Evolutionary conservation across 2,329 filamentous ascomycete species (phyloP).

Genomic region (Blumeriella jaapii): DNA sequence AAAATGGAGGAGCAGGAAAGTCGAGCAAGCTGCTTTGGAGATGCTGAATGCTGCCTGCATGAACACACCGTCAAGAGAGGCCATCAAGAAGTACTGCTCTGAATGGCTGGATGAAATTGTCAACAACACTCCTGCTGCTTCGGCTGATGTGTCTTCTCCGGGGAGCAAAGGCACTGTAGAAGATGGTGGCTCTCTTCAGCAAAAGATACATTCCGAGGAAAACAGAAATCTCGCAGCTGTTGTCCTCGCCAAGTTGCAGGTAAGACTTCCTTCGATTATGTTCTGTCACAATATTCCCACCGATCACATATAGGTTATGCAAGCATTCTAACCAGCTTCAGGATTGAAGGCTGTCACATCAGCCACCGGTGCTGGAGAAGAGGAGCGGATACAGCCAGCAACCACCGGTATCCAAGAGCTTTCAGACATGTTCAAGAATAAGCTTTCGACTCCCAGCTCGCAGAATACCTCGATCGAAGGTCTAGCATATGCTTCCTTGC

Average conservation of each 20-base stretch:
- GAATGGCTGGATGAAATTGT: slow-evolving; percentile 82
- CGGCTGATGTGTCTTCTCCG: slow-evolving; percentile 23
- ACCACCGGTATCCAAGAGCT: slow-evolving; percentile 55
- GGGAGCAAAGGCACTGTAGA: slow-evolving; percentile 14
- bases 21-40: slow-evolving; percentile 78
- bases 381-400: slow-evolving; percentile 35
- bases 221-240: slow-evolving; percentile 60
- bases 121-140: slow-evolving; percentile 53
- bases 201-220: slow-evolving; percentile 41
- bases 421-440: slow-evolving; percentile 50
- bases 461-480: slow-evolving; percentile 74
- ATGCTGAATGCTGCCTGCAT: slow-evolving; percentile 89
- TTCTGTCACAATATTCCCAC: slow-evolving; percentile 14
- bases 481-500: slow-evolving; percentile 81
- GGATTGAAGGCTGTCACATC: slow-evolving; percentile 27
- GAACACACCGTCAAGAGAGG: slow-evolving; percentile 68
- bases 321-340: slow-evolving; percentile 27
- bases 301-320: too few species aligned
- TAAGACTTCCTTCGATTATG: slow-evolving; percentile 28
- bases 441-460: slow-evolving; percentile 49
- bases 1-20: slow-evolving; percentile 72
- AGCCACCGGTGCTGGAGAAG: slow-evolving; percentile 18
- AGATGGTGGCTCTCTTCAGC: slow-evolving; percentile 25
- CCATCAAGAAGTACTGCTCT: slow-evolving; percentile 71
- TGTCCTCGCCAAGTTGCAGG: slow-evolving; percentile 60